A percentile compares a stretch with the other conserved stretches of the same genome.
These are phyloP conservation scores for Spongospora subterranea DNA, from an alignment of 208 protist genomes.

Conservation along the genomic window DNA sequence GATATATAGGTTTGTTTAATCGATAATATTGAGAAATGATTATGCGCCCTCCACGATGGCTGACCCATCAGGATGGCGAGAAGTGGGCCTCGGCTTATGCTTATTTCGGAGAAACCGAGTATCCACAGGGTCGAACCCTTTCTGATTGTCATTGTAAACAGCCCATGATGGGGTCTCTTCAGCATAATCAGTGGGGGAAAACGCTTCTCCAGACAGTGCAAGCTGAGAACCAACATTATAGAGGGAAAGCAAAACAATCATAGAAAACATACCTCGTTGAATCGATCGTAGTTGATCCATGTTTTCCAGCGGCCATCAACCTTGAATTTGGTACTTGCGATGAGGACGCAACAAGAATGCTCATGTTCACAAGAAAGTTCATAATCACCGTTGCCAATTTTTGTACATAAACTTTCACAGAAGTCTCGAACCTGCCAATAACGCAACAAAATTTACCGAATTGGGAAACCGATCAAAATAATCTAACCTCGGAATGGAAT, in stretches of 20 bases:
- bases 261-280: constrained; percentile 49
- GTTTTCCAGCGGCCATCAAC: constrained; percentile 63
- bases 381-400: constrained; percentile 40
- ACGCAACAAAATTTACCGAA: too few relatives aligned
- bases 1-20: too few relatives aligned
- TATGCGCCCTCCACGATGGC: background rate
- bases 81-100: constrained; percentile 10
- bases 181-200: constrained; percentile 50
- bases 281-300: constrained; percentile 67
- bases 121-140: constrained; percentile 65
- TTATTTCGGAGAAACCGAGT: constrained; percentile 17
- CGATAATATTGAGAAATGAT: too few relatives aligned
- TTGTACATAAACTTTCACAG: constrained; percentile 21
- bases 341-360: constrained; percentile 70
- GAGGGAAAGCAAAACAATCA: constrained; percentile 21
- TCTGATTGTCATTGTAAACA: constrained; percentile 57
- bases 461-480: too few relatives aligned
- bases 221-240: background rate
- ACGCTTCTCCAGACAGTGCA: background rate
- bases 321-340: constrained; percentile 61
- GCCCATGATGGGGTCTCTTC: constrained; percentile 59
- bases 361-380: constrained; percentile 66
- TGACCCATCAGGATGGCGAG: background rate
- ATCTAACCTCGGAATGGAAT: constrained; percentile 52
- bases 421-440: constrained; percentile 56